A percentile compares a stretch with the other conserved stretches of the same genome.
Conservation (phyloP, 2,329 filamentous ascomycete genomes). For the Trichoderma sp. region DNA sequence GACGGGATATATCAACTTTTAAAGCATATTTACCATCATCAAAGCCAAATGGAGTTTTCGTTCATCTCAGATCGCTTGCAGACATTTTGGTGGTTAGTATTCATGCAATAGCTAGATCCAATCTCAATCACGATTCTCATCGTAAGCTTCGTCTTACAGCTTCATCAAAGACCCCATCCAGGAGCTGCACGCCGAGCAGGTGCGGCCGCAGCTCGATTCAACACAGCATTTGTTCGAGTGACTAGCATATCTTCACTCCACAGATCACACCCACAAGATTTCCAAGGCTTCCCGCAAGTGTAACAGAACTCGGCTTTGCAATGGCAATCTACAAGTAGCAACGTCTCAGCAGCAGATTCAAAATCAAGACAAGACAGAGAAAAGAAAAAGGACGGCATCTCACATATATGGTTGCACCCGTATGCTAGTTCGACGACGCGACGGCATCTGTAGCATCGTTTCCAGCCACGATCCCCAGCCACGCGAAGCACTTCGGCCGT, state of each 20-base stretch:
- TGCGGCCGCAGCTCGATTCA: neutral
- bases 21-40: neutral
- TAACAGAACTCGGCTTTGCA: slow-evolving; percentile 86
- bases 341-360: slow-evolving; percentile 25
- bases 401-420: slow-evolving; percentile 86
- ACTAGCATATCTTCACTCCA: slow-evolving; percentile 6
- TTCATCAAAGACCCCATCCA: neutral
- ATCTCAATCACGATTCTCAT: neutral
- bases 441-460: slow-evolving; percentile 71
- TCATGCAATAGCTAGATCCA: neutral
- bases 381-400: slow-evolving; percentile 45
- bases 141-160: neutral
- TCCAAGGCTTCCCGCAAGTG: slow-evolving; percentile 78
- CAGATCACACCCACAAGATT: slow-evolving; percentile 65
- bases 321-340: slow-evolving; percentile 44
- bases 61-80: neutral
- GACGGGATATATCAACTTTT: neutral
- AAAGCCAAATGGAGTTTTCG: neutral
- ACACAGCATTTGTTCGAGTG: neutral
- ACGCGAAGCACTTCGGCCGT: slow-evolving; percentile 39
- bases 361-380: neutral
- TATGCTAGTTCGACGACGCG: slow-evolving; percentile 74
- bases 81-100: neutral
- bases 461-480: slow-evolving; percentile 67
- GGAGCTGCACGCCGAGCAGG: neutral